Percentiles rank a stretch among this genome's conserved stretches.
These are phyloP conservation scores for Pinus albicaulis DNA, from an alignment of 75 land plant genomes.

Conservation along the genomic window DNA sequence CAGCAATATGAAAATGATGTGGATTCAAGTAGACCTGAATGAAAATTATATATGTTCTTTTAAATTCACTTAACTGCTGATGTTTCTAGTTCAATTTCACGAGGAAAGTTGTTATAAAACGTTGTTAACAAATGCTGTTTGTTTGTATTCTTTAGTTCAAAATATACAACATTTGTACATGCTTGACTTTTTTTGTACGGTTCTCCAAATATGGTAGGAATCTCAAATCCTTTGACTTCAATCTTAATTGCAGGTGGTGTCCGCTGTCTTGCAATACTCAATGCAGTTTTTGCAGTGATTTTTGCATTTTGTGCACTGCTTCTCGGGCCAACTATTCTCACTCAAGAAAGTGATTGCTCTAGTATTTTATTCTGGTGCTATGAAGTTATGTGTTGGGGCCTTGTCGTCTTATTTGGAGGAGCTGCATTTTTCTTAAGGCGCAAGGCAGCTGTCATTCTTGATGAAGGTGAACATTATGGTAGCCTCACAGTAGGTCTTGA, in stretches of 20 bases:
- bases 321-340: conserved; percentile 80
- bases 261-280: conserved; percentile 79
- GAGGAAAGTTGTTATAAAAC: background rate
- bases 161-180: background rate
- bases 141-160: background rate
- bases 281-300: conserved; percentile 57
- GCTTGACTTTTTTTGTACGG: background rate
- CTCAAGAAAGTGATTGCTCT: conserved; percentile 72
- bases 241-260: conserved; percentile 74
- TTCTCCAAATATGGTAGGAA: background rate
- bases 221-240: conserved; percentile 1
- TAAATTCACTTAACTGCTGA: background rate
- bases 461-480: conserved; percentile 59
- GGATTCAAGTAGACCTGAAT: background rate
- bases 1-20: conserved; percentile 2
- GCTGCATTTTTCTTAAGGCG: conserved; percentile 74
- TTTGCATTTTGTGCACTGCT: conserved; percentile 74
- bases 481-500: conserved; percentile 64
- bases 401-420: conserved; percentile 67
- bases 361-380: conserved; percentile 87
- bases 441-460: conserved; percentile 77
- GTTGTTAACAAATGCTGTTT: background rate
- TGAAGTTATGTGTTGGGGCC: conserved; percentile 84
- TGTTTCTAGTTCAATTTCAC: background rate
- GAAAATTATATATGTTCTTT: background rate